phyloP scores from a whole-genome alignment of 768 basidiomycete genomes.

The Leccinum aurantiacum region DNA sequence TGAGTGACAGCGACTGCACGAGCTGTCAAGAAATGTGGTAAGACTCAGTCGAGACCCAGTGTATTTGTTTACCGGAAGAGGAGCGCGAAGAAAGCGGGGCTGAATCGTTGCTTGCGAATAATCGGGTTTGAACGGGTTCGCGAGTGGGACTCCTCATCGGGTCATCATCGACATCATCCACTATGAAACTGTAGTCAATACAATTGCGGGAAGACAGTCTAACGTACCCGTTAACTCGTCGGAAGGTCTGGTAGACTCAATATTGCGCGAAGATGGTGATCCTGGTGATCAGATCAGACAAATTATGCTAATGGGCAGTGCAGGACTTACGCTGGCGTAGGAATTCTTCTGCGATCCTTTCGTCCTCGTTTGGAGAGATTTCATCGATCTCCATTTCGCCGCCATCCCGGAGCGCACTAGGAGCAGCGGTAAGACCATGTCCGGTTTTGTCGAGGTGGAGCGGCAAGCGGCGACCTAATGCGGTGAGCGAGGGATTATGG shows the following conservation, averaged over 20 bases:
- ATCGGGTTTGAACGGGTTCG: not conserved
- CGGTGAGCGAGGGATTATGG: not conserved
- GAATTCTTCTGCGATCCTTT: not conserved
- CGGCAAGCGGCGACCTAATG: not conserved
- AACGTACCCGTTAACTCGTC: not conserved
- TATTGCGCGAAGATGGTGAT: not conserved
- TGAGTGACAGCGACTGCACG: not conserved
- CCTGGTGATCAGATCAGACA: too few relatives aligned
- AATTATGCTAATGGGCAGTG: too few relatives aligned
- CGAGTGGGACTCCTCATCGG: not conserved
- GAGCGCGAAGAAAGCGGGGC: not conserved
- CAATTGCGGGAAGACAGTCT: not conserved
- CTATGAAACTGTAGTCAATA: not conserved
- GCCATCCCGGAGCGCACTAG: not conserved
- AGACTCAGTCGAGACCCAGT: not conserved
- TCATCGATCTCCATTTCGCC: not conserved
- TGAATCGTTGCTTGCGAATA: not conserved
- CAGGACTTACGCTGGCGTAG: not conserved
- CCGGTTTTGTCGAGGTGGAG: not conserved
- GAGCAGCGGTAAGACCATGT: not conserved
- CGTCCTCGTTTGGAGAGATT: not conserved
- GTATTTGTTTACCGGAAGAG: not conserved
- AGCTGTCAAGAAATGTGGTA: not conserved
- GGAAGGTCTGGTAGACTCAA: not conserved
- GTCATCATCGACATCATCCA: not conserved